Conservation (phyloP, 23 red algal genomes). For the Cyanidium caldarium region DNA sequence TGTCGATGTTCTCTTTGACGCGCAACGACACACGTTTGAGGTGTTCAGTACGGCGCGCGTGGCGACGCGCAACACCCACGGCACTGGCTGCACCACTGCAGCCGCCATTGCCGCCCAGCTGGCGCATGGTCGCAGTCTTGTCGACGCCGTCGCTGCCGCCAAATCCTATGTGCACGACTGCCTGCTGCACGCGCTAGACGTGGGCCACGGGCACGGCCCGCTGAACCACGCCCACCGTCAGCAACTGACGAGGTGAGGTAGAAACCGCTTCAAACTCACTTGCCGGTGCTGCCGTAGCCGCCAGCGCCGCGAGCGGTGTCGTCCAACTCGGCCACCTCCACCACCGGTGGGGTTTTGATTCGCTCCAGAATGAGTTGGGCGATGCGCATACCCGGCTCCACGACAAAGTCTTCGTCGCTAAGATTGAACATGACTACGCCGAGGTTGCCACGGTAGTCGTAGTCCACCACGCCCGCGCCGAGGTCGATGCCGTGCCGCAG, state of each 20-base stretch:
- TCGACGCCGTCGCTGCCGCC: conserved; percentile 26
- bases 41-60: conserved; percentile 38
- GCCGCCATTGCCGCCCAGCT: conserved; percentile 53
- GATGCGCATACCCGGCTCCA: conserved; percentile 40
- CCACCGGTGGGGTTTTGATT: conserved; percentile 32
- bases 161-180: conserved; percentile 58
- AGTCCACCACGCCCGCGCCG: conserved; percentile 78
- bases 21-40: conserved; percentile 8
- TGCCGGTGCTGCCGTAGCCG: conserved; percentile 66
- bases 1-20: conserved; percentile 65
- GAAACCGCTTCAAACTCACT: too few relatives aligned
- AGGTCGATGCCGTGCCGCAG: conserved; percentile 53
- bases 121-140: conserved; percentile 35
- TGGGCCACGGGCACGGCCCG: conserved; percentile 71
- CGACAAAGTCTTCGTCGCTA: conserved; percentile 37
- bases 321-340: conserved; percentile 40
- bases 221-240: conserved; percentile 30
- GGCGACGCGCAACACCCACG: conserved; percentile 61
- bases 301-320: conserved; percentile 44
- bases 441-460: conserved; percentile 65
- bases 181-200: conserved; percentile 19
- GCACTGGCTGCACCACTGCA: conserved; percentile 87
- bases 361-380: conserved; percentile 75
- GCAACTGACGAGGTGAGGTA: too few relatives aligned
- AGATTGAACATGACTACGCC: conserved; percentile 81